Conservation (phyloP, 371 early-diverging fungal genomes). For the Parasitella parasitica region DNA sequence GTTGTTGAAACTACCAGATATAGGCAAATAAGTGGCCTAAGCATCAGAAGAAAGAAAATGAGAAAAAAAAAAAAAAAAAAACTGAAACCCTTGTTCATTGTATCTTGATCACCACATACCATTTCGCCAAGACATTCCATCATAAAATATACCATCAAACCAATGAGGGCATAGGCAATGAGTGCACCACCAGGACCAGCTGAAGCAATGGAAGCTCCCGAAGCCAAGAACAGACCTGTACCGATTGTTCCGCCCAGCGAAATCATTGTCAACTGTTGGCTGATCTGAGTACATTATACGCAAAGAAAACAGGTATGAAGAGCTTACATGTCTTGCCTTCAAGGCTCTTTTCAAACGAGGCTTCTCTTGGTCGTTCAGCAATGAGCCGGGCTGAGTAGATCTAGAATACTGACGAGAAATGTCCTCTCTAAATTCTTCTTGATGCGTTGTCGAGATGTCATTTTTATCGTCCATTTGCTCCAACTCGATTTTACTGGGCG, state of each 20-base stretch:
- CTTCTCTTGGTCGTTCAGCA: not conserved
- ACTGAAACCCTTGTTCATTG: not conserved
- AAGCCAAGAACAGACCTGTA: slow-evolving; percentile 88
- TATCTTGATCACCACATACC: slow-evolving; percentile 33
- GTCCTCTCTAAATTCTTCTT: not conserved
- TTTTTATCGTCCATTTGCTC: not conserved
- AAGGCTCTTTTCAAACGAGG: slow-evolving; percentile 20
- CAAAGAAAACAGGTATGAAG: not conserved
- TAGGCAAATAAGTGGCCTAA: slow-evolving; percentile 73
- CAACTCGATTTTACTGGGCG: not conserved
- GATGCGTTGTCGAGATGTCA: not conserved
- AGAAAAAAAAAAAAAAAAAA: not conserved
- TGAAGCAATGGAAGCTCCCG: slow-evolving; percentile 69
- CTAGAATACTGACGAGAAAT: slow-evolving; percentile 1
- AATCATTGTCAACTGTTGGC: slow-evolving; percentile 68
- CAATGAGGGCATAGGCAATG: slow-evolving; percentile 71
- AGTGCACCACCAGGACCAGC: slow-evolving; percentile 88
- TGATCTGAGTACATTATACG: too few relatives aligned
- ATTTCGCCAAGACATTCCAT: slow-evolving; percentile 86
- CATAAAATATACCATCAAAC: slow-evolving; percentile 82
- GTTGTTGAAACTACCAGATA: slow-evolving; percentile 84
- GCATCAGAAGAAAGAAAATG: too few relatives aligned
- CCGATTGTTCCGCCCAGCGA: slow-evolving; percentile 79
- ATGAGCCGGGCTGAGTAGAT: slow-evolving; percentile 2
- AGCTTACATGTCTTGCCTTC: slow-evolving; percentile 28